phyloP scores from a whole-genome alignment of 768 basidiomycete genomes.

The Coprinopsis sp. region DNA sequence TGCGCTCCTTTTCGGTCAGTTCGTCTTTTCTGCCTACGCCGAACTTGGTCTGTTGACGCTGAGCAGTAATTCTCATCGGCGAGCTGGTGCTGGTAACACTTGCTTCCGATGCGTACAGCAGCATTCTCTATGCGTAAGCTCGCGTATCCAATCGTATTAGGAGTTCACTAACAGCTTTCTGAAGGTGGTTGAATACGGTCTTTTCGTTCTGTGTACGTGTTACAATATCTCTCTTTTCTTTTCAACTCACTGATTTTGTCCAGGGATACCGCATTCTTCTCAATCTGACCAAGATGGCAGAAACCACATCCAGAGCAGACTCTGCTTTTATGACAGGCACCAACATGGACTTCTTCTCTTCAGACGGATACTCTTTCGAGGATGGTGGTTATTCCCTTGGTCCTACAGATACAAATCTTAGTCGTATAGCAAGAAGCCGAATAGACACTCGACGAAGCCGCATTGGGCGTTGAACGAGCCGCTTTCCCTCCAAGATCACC shows the following conservation, averaged over 20 bases:
- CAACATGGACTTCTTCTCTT: too few species aligned
- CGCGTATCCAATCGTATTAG: neutral
- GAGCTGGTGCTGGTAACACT: constrained; percentile 23
- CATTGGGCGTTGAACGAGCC: too few species aligned
- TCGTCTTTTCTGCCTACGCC: neutral
- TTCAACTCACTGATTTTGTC: neutral
- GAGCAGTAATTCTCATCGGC: constrained; percentile 22
- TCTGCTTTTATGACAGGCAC: too few species aligned
- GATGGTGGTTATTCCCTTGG: too few species aligned
- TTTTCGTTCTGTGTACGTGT: constrained; percentile 29
- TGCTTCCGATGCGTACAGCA: constrained; percentile 22
- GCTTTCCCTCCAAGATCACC: too few species aligned
- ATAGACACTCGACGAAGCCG: too few species aligned
- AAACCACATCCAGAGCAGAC: too few species aligned
- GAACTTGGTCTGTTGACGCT: neutral
- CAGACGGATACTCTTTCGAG: too few species aligned
- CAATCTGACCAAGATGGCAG: constrained; percentile 27
- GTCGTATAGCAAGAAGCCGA: too few species aligned
- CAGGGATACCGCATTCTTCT: constrained; percentile 36
- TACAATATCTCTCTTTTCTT: neutral
- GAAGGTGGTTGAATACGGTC: constrained; percentile 30
- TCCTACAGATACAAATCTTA: too few species aligned
- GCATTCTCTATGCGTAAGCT: constrained; percentile 28
- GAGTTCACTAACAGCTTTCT: neutral
- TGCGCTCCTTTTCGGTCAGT: constrained; percentile 34